Percentiles rank a stretch among this genome's conserved stretches.
phyloP scores from a whole-genome alignment of 345 rosid genomes.

The Bruguiera gymnorhiza region DNA sequence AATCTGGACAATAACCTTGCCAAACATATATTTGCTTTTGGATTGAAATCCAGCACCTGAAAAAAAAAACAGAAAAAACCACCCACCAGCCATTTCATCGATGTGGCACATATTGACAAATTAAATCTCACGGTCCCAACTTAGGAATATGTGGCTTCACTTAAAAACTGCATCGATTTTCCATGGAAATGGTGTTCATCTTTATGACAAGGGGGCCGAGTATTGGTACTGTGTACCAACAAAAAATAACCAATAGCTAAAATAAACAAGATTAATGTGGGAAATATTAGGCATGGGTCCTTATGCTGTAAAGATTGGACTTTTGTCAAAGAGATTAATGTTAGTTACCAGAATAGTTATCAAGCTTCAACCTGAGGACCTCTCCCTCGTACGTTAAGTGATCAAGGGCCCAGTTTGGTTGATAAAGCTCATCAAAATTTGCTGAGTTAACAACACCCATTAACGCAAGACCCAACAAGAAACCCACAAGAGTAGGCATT shows the following conservation, averaged over 20 bases:
- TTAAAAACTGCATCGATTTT: no score
- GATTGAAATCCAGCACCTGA: conserved; percentile 95
- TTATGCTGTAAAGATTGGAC: no score
- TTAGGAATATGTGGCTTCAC: background rate
- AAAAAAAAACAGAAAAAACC: conserved; percentile 3
- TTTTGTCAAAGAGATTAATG: background rate
- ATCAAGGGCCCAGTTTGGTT: conserved; percentile 84
- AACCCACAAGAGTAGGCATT: conserved; percentile 22
- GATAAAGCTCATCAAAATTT: conserved; percentile 71
- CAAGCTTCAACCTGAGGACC: conserved; percentile 80
- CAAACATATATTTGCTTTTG: conserved; percentile 83
- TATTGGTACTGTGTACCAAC: no score
- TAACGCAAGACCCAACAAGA: conserved; percentile 35
- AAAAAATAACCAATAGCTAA: background rate
- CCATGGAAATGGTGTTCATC: no score
- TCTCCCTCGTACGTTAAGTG: conserved; percentile 82
- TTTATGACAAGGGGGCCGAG: no score
- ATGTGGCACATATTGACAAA: background rate
- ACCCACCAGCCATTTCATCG: background rate
- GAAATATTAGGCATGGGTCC: no score
- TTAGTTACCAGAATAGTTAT: conserved; percentile 74
- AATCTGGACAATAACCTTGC: conserved; percentile 76
- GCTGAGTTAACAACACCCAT: conserved; percentile 41
- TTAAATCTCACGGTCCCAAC: no score
- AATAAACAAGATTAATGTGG: background rate